Base-by-base conservation (phyloP, 2,329 filamentous ascomycete genomes). In the Hortaea werneckii region DNA sequence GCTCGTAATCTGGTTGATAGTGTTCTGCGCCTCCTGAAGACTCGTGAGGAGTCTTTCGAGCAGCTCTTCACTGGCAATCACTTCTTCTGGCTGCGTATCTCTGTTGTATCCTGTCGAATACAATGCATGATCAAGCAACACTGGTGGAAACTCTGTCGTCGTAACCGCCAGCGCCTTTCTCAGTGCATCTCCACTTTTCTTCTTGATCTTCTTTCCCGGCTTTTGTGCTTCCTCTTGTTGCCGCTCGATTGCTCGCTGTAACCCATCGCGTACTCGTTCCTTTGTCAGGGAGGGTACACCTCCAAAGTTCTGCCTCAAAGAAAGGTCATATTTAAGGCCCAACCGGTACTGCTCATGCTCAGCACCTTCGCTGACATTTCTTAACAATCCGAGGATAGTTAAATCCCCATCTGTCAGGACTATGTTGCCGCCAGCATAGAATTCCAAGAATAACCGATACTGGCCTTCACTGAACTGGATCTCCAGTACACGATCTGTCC, bases 391-490 rank as follows among this genome's bases (percentile, higher is more conserved):
- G 32, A 96, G 65, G 45, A 96, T 89, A 51, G 83, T 92, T 43
- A 89, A 71, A 26, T 94, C 82, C 42, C 75, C 77, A 61, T 96
- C 88, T 2, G 92, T 95, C 44, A 98, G 74, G 50, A 98, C 87
- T 50, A 98, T 83, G 62, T 98, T 98, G 40, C 92, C 92, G 43
- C 86, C 85, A 1, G 92, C 90, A 63, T 95, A 98, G 69, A 98
- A 98, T 67, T 98, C 92, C 28, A 98, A 71, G 62, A 87, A 95
- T 20, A 98, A 66, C 37, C 83, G 77, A 62, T 94, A 95, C 55
- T 82, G 76, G 8, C 92, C 92, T 71, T 96, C 88, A 56, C 86
- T 94, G 63, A 98, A 95, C 58, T 85, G 78, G 44, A 98, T 80
- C 63, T 96, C 87, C 44, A 98, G 82, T 50, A 98, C 85, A 44